Evolutionary conservation across 2,329 filamentous ascomycete genomes (phyloP).

Genomic region (Pseudopyrenochaeta lycopersici): DNA sequence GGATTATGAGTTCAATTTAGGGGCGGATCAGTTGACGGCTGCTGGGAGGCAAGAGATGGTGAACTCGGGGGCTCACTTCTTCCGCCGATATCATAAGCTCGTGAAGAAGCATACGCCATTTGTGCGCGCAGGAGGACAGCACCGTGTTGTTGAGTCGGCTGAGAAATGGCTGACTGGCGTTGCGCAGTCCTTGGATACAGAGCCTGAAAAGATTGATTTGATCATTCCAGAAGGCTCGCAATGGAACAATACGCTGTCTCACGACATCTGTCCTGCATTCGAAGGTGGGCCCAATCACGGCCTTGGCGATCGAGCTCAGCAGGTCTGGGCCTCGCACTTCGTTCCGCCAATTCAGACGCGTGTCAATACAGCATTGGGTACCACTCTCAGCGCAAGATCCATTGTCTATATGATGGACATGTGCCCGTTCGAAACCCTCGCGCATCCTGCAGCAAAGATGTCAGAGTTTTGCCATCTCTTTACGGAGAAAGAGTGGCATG

Average conservation of each 20-base stretch:
- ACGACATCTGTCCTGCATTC: constrained; percentile 75
- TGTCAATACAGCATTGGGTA: constrained; percentile 75
- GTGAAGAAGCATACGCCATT: constrained; percentile 70
- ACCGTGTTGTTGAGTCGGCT: constrained; percentile 78
- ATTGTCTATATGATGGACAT: constrained; percentile 84
- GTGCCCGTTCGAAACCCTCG: constrained; percentile 85
- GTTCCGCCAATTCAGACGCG: constrained; percentile 72
- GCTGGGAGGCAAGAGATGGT: constrained; percentile 76
- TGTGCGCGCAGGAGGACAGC: constrained; percentile 73
- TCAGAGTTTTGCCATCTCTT: constrained; percentile 83
- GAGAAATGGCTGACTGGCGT: constrained; percentile 80
- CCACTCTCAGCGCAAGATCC: constrained; percentile 69
- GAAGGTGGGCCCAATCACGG: constrained; percentile 65
- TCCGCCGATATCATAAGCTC: constrained; percentile 73
- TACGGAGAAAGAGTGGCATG: constrained; percentile 73
- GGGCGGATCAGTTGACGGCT: constrained; percentile 72
- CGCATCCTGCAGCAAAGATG: constrained; percentile 59
- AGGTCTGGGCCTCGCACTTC: constrained; percentile 72
- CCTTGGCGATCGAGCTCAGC: constrained; percentile 59
- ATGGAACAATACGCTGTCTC: constrained; percentile 83
- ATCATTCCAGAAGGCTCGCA: constrained; percentile 72
- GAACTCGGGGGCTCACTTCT: constrained; percentile 80
- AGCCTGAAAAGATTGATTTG: constrained; percentile 58
- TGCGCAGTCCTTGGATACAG: constrained; percentile 61
- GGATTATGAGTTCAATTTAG: constrained; percentile 75